phyloP scores from a whole-genome alignment of 192 early-diverging fungal genomes.

The Umbelopsis sp. region DNA sequence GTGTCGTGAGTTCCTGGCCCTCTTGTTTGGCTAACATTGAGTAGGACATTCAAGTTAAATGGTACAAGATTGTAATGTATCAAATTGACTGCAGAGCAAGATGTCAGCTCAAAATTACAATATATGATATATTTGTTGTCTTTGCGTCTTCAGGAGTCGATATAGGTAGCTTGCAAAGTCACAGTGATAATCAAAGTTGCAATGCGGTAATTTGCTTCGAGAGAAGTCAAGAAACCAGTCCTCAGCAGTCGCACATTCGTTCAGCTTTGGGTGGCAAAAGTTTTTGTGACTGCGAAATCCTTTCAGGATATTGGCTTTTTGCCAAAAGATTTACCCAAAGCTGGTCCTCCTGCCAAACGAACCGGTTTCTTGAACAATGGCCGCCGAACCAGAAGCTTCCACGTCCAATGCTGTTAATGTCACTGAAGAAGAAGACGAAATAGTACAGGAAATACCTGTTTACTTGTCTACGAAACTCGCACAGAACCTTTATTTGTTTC shows the following conservation, averaged over 20 bases:
- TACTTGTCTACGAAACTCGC: slow-evolving; percentile 72
- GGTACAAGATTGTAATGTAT: background rate
- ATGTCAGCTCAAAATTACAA: background rate
- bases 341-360: background rate
- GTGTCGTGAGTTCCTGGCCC: background rate
- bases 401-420: background rate
- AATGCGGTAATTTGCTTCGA: slow-evolving; percentile 1
- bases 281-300: slow-evolving; percentile 14
- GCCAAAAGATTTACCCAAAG: no score
- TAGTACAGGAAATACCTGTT: slow-evolving; percentile 79
- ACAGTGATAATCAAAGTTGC: background rate
- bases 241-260: slow-evolving; percentile 16
- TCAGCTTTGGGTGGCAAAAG: slow-evolving; percentile 6
- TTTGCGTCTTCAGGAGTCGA: background rate
- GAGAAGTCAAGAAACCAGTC: slow-evolving; percentile 11
- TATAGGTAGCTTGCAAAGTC: background rate
- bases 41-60: slow-evolving; percentile 17
- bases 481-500: slow-evolving; percentile 77
- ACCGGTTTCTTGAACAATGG: background rate
- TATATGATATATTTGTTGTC: no score
- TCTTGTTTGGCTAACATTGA: slow-evolving; percentile 16
- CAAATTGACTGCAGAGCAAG: background rate
- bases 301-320: no score
- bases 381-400: background rate
- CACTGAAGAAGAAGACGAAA: slow-evolving; percentile 60